These are phyloP conservation scores for Pseudogymnoascus sp. DNA, from an alignment of 2,329 filamentous ascomycete species.

Conservation along the genomic window DNA sequence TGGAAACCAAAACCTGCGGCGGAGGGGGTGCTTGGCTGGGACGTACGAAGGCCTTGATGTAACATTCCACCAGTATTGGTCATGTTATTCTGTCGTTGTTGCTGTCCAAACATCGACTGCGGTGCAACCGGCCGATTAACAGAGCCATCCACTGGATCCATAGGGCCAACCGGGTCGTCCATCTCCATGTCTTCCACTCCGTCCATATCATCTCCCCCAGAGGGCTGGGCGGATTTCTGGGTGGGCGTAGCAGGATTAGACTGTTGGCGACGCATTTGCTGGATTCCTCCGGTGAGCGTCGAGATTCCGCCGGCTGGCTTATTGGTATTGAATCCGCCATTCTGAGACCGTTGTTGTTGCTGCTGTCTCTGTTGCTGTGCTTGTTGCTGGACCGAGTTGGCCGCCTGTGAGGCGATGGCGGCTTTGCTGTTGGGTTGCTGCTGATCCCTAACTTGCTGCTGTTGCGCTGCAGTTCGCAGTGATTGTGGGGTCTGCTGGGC, in stretches of 20 bases:
- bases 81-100: slow-evolving; percentile 66
- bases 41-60: slow-evolving; percentile 75
- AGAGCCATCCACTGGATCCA: slow-evolving; percentile 52
- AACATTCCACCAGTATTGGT: slow-evolving; percentile 63
- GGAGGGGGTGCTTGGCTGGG: slow-evolving; percentile 79
- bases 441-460: slow-evolving; percentile 38
- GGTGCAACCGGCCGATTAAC: slow-evolving; percentile 57
- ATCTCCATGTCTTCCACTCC: slow-evolving; percentile 93
- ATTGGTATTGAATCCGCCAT: slow-evolving; percentile 21
- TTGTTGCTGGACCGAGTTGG: slow-evolving; percentile 41
- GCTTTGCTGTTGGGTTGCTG: slow-evolving; percentile 43
- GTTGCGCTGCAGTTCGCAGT: slow-evolving; percentile 32
- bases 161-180: slow-evolving; percentile 69
- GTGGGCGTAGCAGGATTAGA: slow-evolving; percentile 27
- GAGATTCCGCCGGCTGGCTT: slow-evolving; percentile 19
- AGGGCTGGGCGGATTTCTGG: slow-evolving; percentile 23
- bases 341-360: slow-evolving; percentile 24
- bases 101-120: slow-evolving; percentile 58
- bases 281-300: slow-evolving; percentile 25
- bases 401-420: slow-evolving; percentile 27
- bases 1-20: slow-evolving; percentile 71
- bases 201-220: slow-evolving; percentile 60
- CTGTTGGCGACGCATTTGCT: slow-evolving; percentile 28
- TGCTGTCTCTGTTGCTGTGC: slow-evolving; percentile 36
- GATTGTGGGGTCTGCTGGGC: slow-evolving; percentile 58